phyloP scores from a whole-genome alignment of 1,139 yeast species.

The Suhomyces choctaworum region DNA sequence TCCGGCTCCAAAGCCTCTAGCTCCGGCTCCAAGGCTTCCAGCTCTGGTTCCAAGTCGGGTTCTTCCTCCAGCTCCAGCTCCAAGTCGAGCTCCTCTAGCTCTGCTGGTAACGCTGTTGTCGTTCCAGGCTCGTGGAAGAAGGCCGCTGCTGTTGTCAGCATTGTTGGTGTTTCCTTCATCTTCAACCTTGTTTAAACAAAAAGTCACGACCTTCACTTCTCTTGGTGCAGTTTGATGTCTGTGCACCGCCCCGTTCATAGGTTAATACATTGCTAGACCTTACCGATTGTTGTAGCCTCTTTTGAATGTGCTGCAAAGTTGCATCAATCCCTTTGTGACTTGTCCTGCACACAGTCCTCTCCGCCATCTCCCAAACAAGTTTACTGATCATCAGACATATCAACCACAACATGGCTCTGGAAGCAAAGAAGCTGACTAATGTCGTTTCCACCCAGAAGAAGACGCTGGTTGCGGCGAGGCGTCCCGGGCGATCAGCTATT shows the following conservation, averaged over 20 bases:
- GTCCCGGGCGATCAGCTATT: no score
- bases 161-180: slow-evolving; percentile 41
- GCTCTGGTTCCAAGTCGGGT: slow-evolving; percentile 10
- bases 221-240: slow-evolving; percentile 1
- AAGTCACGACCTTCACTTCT: slow-evolving; percentile 8
- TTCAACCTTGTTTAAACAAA: slow-evolving; percentile 31
- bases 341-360: no score
- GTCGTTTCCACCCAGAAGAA: no score
- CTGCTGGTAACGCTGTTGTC: slow-evolving; percentile 15
- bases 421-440: no score
- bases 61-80: slow-evolving; percentile 9
- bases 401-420: no score
- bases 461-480: no score
- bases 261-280: no score
- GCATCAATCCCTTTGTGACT: no score
- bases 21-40: slow-evolving; percentile 7
- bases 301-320: no score
- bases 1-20: slow-evolving; percentile 7
- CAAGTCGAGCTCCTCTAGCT: slow-evolving; percentile 16
- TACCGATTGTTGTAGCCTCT: no score
- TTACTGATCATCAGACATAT: no score
- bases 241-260: not conserved
- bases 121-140: slow-evolving; percentile 42
- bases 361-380: no score
- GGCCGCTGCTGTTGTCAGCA: slow-evolving; percentile 38